A percentile compares a stretch with the other conserved stretches of the same genome.
These are phyloP conservation scores for Pinus taeda DNA, from an alignment of 75 land plant genomes.

Conservation along the genomic window DNA sequence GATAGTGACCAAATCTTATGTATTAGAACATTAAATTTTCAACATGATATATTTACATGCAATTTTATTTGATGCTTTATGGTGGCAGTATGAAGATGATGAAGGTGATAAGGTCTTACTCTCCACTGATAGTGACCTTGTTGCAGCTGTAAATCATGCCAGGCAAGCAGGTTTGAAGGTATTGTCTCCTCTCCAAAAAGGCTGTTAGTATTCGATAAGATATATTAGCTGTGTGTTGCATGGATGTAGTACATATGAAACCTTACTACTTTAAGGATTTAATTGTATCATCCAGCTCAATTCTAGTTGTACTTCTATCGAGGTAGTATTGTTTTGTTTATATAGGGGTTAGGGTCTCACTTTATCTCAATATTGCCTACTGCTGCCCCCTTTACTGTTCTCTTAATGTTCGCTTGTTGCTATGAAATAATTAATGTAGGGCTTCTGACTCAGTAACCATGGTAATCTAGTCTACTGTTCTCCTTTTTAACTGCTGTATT, in stretches of 20 bases:
- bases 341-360: not conserved
- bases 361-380: not conserved
- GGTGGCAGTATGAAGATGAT: slow-evolving; percentile 89
- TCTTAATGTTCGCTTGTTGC: not conserved
- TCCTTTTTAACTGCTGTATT: not conserved
- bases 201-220: not conserved
- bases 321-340: not conserved
- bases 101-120: slow-evolving; percentile 93
- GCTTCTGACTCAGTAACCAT: not conserved
- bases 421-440: not conserved
- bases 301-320: not conserved
- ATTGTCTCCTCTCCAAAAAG: not conserved
- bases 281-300: not conserved
- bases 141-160: slow-evolving; percentile 78
- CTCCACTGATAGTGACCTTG: slow-evolving; percentile 67
- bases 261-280: not conserved
- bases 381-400: not conserved
- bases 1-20: not conserved
- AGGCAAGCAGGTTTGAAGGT: slow-evolving; percentile 77
- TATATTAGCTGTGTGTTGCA: not conserved
- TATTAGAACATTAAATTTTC: not conserved
- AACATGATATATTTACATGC: not conserved
- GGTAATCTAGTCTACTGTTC: not conserved
- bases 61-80: not conserved
- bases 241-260: not conserved